Evolutionary conservation across 306 rosid genomes (phyloP), one percentile per base, ranked within the genome.

Genomic region (Malus fusca): DNA sequence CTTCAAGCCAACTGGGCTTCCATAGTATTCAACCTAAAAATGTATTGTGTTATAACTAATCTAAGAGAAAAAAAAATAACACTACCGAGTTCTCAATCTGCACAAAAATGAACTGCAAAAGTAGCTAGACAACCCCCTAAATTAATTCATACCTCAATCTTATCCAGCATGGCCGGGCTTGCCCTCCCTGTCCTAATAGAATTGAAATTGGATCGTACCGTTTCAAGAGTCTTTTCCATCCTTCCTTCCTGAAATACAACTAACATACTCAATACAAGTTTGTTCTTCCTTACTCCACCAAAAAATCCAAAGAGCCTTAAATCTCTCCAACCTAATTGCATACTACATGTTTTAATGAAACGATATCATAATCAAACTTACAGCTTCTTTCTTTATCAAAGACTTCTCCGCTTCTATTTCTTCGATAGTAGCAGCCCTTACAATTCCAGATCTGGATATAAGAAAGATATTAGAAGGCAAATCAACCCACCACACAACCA

Each of bases 401-500:
- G 96, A 73, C 58, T 95, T 95, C 74, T 95, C 97, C 1, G 97
- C 99, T 89, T 95, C 97, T 44, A 95, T 95, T 89, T 95, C 99
- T 79, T 92, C 99, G n/a, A 90, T 83, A 72, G 97, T 92, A 37
- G 99, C 97, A 18, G 97, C 92, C 69, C 86, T 88, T 26, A 92
- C 91, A 75, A 80, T 35, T 74, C 78, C 80, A 48, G 65, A 83
- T 86, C 91, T 93, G 75, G 21, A 67, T 5, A 48, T 28, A 1
- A 31, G 11, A 33, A 71, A 18, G 13, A 8, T 4, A 51, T 14
- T 19, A 33, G 40, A 28, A 23, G 48, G 43, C 37, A 37, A 80
- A 68, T 52, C 15, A 22, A 4, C 7, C 55, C 4, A 31, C 40
- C 66, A 69, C 40, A 42, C 25, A 31, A 18, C 53, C 42, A 76